Evolutionary conservation across 163 green algal species (phyloP), one percentile per base, ranked within the genome.

Genomic region (Prototheca cutis): DNA sequence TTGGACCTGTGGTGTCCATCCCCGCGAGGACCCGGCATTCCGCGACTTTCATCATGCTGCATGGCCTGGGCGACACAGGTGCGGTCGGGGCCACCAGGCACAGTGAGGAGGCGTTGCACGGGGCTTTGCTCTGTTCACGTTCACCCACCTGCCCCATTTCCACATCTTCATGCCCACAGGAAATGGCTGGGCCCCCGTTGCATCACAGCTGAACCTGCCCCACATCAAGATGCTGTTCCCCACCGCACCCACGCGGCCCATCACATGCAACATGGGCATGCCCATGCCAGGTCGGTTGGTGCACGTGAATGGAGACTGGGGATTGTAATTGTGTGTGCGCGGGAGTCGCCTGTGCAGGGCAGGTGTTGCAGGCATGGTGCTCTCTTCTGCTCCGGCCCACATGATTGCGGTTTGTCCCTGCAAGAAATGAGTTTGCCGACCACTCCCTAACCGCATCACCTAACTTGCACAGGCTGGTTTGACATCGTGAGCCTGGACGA

Each of bases 41-140:
- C 29, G 52, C 52, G 4, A 58, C 52, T 30, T 10, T 58, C 13
- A 58, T 58, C 52, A 40, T 89, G 57, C 59, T 91, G 19, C 84
- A 91, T 56, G 84, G 84, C 2, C 65, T 91, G 29, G 82, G 82
- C 0, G 82, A 90, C 57, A 82, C 74, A 21, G 70, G 68, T 8
- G 48, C 10, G 1, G 13, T 17, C 6, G 17, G 6, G 0, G 42
- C 17, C 13, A 45, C 13, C 13, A 15, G 13, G 36, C 13, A 45
- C 17, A 15, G 36, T 10, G 36, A 45, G 1, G 36, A 15, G 36
- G 36, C 1, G 36, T 10, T 0, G 13, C 36, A 45, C 13, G 36
- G 13, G 36, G 36, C 13, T 45, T 45, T 36, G 6, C 8, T 57
- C 29, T 32, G n/a, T 7, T 30, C 3, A 24, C 5, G 28, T 25